Evolutionary conservation across 2,329 filamentous ascomycete species (phyloP), one percentile per base, ranked within the genome.

Genomic region (Talaromyces islandicus): DNA sequence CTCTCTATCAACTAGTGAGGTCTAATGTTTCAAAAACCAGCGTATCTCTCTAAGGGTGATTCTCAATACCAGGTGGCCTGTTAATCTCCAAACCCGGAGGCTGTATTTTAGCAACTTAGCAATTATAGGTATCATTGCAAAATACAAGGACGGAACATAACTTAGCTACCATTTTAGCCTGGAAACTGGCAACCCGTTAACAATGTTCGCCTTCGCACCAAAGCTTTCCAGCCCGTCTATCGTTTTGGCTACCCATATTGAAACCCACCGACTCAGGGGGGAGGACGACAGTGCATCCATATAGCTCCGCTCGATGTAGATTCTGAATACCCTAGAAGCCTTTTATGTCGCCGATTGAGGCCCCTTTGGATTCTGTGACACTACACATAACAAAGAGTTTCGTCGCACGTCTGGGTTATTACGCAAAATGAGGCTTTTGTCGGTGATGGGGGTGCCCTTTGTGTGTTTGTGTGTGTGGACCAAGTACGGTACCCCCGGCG

Each of bases 311-410:
- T 6, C 86, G 79, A 1, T 83, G 75, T 0, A 83, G 78, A 71
- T 91, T 87, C 75, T 94, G 90, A 62, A 92, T 89, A 70, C 94
- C 90, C 70, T 94, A 94, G 69, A 87, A 85, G 9, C 90, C 90
- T 1, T 60, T 55, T 30, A 30, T 11, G 29, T 30, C 29, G 3
- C 29, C 2, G 10, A 30, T 30, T 11, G 29, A 11, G 29, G 7
- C n/a, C 17, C 29, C 29, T 19, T 85, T 84, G 61, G 83, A 87
- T 71, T 93, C 90, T 9, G 90, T 85, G 60, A 93, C 77, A 0
- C 82, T 88, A 77, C 90, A 91, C 17, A 91, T 71, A 4, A 89
- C 88, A 21, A 93, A 81, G 64, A 90, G 83, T 0, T 88, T 84
- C 66, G 88, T 83, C 55, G 90, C n/a, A n/a, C 90, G 50, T 52